These are phyloP conservation scores for Parachaetomium inaequale DNA, from an alignment of 495 filamentous ascomycete genomes.

Conservation along the genomic window DNA sequence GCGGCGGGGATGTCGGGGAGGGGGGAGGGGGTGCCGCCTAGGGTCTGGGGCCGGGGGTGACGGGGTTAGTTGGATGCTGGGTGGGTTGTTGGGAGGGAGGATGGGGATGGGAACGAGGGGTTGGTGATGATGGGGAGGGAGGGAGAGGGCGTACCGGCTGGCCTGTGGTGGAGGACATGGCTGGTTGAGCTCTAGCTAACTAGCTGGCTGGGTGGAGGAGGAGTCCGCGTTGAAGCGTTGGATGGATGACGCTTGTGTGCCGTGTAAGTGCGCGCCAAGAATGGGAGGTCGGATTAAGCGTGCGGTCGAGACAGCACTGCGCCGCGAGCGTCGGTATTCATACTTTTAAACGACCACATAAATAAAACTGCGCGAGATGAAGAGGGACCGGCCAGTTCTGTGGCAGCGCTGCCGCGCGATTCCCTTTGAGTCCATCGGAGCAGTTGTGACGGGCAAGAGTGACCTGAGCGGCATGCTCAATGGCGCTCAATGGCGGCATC, in stretches of 20 bases:
- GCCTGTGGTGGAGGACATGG: background rate
- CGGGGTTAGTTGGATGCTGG: no score
- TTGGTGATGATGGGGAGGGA: background rate
- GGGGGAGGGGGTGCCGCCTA: constrained; percentile 57
- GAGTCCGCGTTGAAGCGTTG: no score
- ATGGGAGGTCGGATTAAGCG: no score
- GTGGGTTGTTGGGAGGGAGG: constrained; percentile 24
- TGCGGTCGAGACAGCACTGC: no score
- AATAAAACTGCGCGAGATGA: no score
- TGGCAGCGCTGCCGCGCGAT: no score
- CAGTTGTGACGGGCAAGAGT: background rate
- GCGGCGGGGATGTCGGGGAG: constrained; percentile 60
- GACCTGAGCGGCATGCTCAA: background rate
- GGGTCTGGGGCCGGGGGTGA: constrained; percentile 39
- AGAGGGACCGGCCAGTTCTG: no score
- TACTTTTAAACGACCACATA: no score
- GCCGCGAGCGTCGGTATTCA: no score
- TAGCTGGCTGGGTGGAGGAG: no score
- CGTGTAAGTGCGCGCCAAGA: background rate
- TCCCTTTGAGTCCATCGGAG: no score
- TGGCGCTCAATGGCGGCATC: background rate
- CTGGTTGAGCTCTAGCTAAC: no score
- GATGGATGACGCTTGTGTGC: background rate
- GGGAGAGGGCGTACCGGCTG: background rate
- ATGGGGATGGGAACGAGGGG: constrained; percentile 3